These are phyloP conservation scores for Conticribra weissflogii DNA, from an alignment of 108 stramenopile species.

Conservation along the genomic window DNA sequence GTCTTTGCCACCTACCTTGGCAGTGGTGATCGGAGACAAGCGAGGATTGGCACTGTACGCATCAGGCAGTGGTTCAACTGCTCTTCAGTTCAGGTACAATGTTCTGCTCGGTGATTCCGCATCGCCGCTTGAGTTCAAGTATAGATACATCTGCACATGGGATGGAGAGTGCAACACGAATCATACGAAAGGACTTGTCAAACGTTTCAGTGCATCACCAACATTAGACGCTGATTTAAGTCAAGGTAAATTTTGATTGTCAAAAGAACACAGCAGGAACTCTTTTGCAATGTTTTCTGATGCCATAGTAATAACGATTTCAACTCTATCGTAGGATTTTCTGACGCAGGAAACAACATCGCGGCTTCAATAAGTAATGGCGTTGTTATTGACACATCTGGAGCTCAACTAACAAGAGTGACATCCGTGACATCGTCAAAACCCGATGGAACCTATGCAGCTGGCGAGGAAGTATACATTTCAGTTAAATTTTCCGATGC, in stretches of 20 bases:
- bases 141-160: conserved; percentile 28
- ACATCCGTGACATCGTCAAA: conserved; percentile 12
- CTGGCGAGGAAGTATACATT: conserved; percentile 28
- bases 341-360: conserved; percentile 19
- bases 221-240: conserved; percentile 16
- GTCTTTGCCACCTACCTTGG: conserved; percentile 35
- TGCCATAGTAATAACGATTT: neutral
- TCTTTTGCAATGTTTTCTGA: neutral
- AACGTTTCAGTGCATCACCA: conserved; percentile 20
- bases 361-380: conserved; percentile 20
- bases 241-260: conserved; percentile 8
- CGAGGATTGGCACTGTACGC: conserved; percentile 32
- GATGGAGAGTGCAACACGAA: conserved; percentile 8
- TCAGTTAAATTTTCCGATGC: conserved; percentile 27
- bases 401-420: conserved; percentile 17
- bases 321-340: conserved; percentile 20
- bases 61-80: conserved; percentile 32
- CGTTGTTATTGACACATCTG: conserved; percentile 29
- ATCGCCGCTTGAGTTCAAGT: conserved; percentile 26
- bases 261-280: neutral
- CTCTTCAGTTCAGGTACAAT: conserved; percentile 15
- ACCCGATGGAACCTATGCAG: conserved; percentile 17
- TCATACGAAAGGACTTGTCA: conserved; percentile 18
- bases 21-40: conserved; percentile 10
- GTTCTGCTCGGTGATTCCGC: conserved; percentile 24